These are phyloP conservation scores for Sideroxylon spinosum DNA, from an alignment of 179 eudicot genomes.

Conservation along the genomic window DNA sequence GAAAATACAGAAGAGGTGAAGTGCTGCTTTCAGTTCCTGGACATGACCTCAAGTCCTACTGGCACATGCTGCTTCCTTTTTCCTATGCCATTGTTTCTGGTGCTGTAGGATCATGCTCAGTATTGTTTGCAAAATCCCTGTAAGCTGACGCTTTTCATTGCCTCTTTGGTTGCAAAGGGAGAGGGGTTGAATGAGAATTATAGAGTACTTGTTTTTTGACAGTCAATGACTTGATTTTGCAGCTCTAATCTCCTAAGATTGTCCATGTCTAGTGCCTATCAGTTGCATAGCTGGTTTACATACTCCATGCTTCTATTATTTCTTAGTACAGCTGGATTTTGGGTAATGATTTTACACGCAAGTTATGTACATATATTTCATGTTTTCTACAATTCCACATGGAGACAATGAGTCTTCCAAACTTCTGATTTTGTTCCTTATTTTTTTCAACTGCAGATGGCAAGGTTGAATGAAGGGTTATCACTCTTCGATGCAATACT, in stretches of 20 bases:
- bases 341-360: conserved; percentile 47
- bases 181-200: no score
- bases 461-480: conserved; percentile 87
- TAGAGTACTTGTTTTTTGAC: not conserved
- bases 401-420: not conserved
- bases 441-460: conserved; percentile 43
- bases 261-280: conserved; percentile 79
- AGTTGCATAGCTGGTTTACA: conserved; percentile 85
- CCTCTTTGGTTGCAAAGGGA: not conserved
- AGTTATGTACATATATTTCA: not conserved
- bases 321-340: conserved; percentile 95
- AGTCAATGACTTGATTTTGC: conserved; percentile 25
- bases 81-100: conserved; percentile 35
- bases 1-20: conserved; percentile 72
- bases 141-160: conserved; percentile 34
- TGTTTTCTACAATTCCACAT: no score
- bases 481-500: conserved; percentile 85
- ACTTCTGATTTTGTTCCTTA: conserved; percentile 7
- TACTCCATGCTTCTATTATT: conserved; percentile 85
- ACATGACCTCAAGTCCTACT: conserved; percentile 56
- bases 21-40: conserved; percentile 54
- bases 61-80: conserved; percentile 87
- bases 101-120: conserved; percentile 4
- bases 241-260: conserved; percentile 86
- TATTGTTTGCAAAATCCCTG: conserved; percentile 61